These are phyloP conservation scores for Xylaria longipes DNA, from an alignment of 495 filamentous ascomycete species.

Conservation along the genomic window DNA sequence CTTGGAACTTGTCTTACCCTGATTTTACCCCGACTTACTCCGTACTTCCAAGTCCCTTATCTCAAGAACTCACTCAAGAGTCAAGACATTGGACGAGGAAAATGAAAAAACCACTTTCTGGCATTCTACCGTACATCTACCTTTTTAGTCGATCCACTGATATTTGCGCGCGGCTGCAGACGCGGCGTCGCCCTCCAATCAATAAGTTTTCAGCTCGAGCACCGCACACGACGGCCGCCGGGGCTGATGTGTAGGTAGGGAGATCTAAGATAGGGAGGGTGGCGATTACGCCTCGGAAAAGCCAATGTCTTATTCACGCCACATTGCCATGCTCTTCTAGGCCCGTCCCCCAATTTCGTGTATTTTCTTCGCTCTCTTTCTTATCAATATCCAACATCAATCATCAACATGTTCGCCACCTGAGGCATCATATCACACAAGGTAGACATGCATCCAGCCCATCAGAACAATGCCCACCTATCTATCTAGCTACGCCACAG, in stretches of 20 bases:
- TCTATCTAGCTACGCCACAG: conserved; percentile 13
- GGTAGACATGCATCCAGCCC: conserved; percentile 5
- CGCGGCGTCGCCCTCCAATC: conserved; percentile 17
- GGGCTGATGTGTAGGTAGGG: not conserved
- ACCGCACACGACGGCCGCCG: not conserved
- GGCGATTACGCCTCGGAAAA: not conserved
- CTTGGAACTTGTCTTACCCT: not conserved
- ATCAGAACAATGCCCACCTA: conserved; percentile 14
- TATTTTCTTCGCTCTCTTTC: not conserved
- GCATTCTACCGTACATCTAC: not conserved
- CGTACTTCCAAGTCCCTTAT: not conserved
- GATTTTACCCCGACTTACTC: too few relatives aligned
- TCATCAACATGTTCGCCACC: not conserved
- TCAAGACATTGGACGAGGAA: not conserved
- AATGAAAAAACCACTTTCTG: not conserved
- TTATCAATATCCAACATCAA: not conserved
- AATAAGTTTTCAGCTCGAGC: conserved; percentile 8
- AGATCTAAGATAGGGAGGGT: not conserved
- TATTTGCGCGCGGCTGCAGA: conserved; percentile 22
- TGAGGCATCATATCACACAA: not conserved
- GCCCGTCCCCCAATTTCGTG: not conserved
- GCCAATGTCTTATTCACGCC: conserved; percentile 1
- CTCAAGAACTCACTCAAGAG: not conserved
- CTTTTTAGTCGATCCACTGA: not conserved
- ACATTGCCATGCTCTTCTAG: not conserved